Conservation (phyloP, 2,329 filamentous ascomycete species). For the Cladosporium austrohemisphaericum region DNA sequence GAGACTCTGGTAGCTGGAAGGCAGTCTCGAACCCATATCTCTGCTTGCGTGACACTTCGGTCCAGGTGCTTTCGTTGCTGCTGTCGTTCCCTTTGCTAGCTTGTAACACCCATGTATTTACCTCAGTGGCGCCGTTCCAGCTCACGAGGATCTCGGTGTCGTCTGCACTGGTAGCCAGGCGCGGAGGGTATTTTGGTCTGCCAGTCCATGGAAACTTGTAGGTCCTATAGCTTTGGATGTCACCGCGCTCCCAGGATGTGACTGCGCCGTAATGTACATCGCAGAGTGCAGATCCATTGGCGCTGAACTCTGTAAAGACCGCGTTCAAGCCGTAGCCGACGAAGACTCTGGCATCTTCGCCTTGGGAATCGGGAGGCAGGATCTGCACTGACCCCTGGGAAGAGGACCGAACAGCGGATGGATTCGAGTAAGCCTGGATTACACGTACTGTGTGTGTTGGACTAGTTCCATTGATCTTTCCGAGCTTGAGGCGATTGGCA, state of each 20-base stretch:
- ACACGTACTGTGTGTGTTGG: constrained; percentile 22
- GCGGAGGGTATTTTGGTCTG: constrained; percentile 19
- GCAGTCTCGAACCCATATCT: constrained; percentile 25
- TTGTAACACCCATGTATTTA: constrained; percentile 23
- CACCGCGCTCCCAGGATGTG: constrained; percentile 26
- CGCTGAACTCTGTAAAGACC: constrained; percentile 24
- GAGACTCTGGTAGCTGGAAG: neutral
- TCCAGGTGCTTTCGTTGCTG: constrained; percentile 16
- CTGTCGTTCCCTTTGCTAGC: constrained; percentile 5
- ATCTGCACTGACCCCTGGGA: constrained; percentile 27
- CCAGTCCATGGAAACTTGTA: constrained; percentile 28
- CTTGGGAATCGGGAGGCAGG: constrained; percentile 11
- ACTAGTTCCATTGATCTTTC: constrained; percentile 18
- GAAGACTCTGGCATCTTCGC: constrained; percentile 20
- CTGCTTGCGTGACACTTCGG: constrained; percentile 15
- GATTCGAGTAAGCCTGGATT: constrained; percentile 22
- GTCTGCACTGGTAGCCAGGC: constrained; percentile 14
- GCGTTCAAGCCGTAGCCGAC: constrained; percentile 30
- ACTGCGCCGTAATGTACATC: constrained; percentile 26
- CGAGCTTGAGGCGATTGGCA: constrained; percentile 14
- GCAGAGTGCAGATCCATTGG: constrained; percentile 26
- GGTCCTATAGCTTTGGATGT: constrained; percentile 29
- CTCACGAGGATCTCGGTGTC: constrained; percentile 19
- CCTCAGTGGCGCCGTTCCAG: constrained; percentile 31
- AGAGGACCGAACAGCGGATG: constrained; percentile 21